Conservation (phyloP, 768 basidiomycete genomes). For the Tricholoma flavovirens region DNA sequence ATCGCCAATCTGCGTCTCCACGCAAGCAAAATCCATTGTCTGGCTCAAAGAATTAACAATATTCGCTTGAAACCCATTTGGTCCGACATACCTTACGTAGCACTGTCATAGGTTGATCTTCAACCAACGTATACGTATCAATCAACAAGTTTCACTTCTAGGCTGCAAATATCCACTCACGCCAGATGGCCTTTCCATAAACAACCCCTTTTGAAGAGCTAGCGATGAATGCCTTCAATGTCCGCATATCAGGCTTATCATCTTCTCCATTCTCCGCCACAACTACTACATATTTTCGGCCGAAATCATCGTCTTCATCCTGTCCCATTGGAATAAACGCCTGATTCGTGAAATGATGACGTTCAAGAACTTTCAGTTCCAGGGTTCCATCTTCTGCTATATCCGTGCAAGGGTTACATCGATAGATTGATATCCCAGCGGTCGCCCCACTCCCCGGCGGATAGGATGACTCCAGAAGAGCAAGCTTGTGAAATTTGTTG, state of each 20-base stretch:
- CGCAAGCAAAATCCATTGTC: constrained; percentile 78
- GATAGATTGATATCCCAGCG: constrained; percentile 75
- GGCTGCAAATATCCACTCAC: constrained; percentile 53
- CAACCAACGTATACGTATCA: constrained; percentile 8
- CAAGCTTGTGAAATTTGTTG: constrained; percentile 87
- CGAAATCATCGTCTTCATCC: constrained; percentile 44
- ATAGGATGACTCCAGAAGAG: constrained; percentile 65
- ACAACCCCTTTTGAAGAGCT: constrained; percentile 78
- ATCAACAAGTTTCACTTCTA: neutral
- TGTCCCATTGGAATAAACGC: constrained; percentile 92
- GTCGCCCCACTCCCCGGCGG: constrained; percentile 50
- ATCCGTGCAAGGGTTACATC: constrained; percentile 53
- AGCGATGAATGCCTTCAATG: constrained; percentile 78
- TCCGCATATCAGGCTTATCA: constrained; percentile 71
- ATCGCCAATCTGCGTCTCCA: constrained; percentile 90
- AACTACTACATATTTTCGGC: constrained; percentile 70
- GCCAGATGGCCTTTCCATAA: constrained; percentile 84
- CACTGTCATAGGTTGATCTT: constrained; percentile 92
- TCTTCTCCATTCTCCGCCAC: constrained; percentile 76
- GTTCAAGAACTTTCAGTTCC: constrained; percentile 71
- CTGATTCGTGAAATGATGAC: constrained; percentile 87
- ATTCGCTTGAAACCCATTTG: constrained; percentile 2
- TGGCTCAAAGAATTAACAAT: constrained; percentile 21
- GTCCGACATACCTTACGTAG: constrained; percentile 51
- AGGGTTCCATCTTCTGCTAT: constrained; percentile 46